phyloP scores from a whole-genome alignment of 371 early-diverging fungal species.

The Rhizomucor pusillus region DNA sequence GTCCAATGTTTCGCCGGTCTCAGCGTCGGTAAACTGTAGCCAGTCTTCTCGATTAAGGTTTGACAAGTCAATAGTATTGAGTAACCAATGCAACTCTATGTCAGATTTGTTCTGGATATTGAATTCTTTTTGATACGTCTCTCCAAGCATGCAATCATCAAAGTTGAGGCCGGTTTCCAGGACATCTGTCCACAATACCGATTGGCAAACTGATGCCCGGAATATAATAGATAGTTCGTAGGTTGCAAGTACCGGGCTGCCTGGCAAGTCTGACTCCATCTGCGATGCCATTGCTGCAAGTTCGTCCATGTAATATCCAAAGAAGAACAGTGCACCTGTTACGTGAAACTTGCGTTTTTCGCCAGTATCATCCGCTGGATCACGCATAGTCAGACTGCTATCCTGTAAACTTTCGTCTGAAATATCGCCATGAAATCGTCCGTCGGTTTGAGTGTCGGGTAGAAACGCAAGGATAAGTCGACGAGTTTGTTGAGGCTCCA shows the following conservation, averaged over 20 bases:
- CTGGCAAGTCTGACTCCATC: constrained; percentile 10
- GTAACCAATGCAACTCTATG: constrained; percentile 86
- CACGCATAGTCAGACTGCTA: constrained; percentile 10
- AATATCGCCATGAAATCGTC: constrained; percentile 8
- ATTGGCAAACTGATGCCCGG: constrained; percentile 80
- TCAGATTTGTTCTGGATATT: constrained; percentile 89
- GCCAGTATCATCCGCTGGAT: constrained; percentile 11
- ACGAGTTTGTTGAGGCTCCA: constrained; percentile 61
- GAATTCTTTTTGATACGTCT: constrained; percentile 86
- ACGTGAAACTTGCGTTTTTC: constrained; percentile 71
- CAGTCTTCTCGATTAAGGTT: constrained; percentile 55
- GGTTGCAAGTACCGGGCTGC: constrained; percentile 46
- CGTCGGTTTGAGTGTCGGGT: constrained; percentile 41
- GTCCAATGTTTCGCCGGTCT: constrained; percentile 61
- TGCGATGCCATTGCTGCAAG: background rate
- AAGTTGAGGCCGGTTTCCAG: constrained; percentile 88
- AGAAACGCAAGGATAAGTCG: constrained; percentile 76
- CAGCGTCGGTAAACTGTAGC: constrained; percentile 74
- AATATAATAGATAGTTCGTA: constrained; percentile 77
- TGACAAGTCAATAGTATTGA: constrained; percentile 70
- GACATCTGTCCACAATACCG: constrained; percentile 88
- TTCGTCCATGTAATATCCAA: constrained; percentile 57
- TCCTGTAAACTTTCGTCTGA: constrained; percentile 8
- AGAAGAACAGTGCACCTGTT: constrained; percentile 84
- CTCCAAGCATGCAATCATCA: constrained; percentile 90